Evolutionary conservation across 2,329 filamentous ascomycete genomes (phyloP).

Genomic region (Cordyceps militaris): DNA sequence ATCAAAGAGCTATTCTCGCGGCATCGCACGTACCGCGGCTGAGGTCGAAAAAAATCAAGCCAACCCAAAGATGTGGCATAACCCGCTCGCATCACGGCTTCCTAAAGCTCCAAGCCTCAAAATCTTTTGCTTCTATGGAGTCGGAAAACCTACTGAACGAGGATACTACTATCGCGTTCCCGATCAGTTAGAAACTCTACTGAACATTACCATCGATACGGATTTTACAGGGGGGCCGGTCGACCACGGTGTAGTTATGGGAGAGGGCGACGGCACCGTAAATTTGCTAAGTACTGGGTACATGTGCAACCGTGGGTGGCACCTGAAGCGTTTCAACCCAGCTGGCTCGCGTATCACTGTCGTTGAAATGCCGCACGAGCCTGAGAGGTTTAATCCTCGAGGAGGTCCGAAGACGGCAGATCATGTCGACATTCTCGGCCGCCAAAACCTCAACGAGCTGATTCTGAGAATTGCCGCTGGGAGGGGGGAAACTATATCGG

Average conservation of each 20-base stretch:
- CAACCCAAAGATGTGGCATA: constrained; percentile 83
- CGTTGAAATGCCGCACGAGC: constrained; percentile 95
- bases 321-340: constrained; percentile 88
- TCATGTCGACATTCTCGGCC: constrained; percentile 91
- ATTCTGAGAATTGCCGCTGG: constrained; percentile 82
- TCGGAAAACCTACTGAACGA: constrained; percentile 89
- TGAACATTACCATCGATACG: constrained; percentile 71
- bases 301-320: constrained; percentile 96
- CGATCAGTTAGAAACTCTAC: constrained; percentile 58
- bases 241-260: constrained; percentile 90
- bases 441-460: constrained; percentile 83
- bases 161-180: constrained; percentile 79
- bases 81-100: constrained; percentile 82
- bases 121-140: constrained; percentile 95
- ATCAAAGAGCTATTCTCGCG: constrained; percentile 72
- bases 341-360: constrained; percentile 73
- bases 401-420: constrained; percentile 69
- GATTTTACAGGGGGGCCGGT: constrained; percentile 50
- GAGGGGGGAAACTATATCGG: constrained; percentile 68
- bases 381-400: constrained; percentile 81
- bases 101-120: constrained; percentile 84
- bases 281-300: constrained; percentile 88
- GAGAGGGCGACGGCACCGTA: constrained; percentile 93
- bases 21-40: constrained; percentile 69
- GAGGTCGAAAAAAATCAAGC: constrained; percentile 78